Conservation (phyloP, 768 basidiomycete species). For the Amyloporia xantha region DNA sequence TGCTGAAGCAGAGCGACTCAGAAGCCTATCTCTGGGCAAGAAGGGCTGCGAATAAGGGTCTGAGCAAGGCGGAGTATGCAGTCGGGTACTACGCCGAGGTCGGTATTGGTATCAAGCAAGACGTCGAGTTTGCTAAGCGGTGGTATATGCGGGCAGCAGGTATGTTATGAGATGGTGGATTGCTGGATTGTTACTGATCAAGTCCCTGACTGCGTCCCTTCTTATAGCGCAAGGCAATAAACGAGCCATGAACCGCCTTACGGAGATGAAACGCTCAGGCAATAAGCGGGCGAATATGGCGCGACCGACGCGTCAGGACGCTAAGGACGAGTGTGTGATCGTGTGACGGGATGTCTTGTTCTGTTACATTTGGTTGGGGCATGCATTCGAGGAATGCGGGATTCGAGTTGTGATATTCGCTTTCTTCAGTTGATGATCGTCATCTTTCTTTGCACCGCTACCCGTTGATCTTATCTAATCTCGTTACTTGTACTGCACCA, state of each 20-base stretch:
- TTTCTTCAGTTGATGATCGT: not conserved
- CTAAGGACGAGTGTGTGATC: conserved; percentile 90
- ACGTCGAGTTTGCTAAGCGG: conserved; percentile 90
- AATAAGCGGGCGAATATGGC: conserved; percentile 70
- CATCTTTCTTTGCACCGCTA: not conserved
- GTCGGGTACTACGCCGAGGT: conserved; percentile 98
- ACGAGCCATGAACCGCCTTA: conserved; percentile 91
- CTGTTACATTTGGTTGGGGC: not conserved
- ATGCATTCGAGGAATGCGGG: not conserved
- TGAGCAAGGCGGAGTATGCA: conserved; percentile 97
- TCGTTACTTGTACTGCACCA: conserved; percentile 16
- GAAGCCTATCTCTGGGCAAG: conserved; percentile 99
- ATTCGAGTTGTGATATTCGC: not conserved
- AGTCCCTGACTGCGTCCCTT: not conserved
- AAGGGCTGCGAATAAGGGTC: conserved; percentile 91
- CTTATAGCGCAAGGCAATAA: conserved; percentile 91
- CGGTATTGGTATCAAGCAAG: conserved; percentile 95
- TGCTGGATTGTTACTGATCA: not conserved
- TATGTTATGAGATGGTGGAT: conserved; percentile 35
- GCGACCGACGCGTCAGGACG: conserved; percentile 88
- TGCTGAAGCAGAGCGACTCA: conserved; percentile 94
- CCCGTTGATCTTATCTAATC: conserved; percentile 19
- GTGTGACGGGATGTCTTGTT: conserved; percentile 30
- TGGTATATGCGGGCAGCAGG: conserved; percentile 99
- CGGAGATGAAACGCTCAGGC: conserved; percentile 90